Evolutionary conservation across 73 alveolate species (phyloP), one percentile per base, ranked within the genome.

Genomic region (Symbiodinium natans): DNA sequence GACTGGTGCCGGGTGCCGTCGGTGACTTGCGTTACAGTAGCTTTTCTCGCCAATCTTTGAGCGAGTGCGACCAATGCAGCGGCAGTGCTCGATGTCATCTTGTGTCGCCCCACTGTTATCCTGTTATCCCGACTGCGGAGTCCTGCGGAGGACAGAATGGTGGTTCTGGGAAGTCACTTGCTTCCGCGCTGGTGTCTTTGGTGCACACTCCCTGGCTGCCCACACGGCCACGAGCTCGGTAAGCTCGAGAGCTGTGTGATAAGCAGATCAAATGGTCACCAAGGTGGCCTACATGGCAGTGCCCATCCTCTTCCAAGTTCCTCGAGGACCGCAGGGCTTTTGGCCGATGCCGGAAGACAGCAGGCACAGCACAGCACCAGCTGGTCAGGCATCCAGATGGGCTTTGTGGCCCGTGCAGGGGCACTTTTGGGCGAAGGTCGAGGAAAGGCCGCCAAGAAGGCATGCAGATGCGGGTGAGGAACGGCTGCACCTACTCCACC

Each of bases 131-230:
- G n/a, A n/a, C n/a, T n/a, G n/a, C n/a, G n/a, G n/a, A n/a, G n/a
- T n/a, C n/a, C n/a, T n/a, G n/a, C n/a, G n/a, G 59, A 63, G 80
- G 80, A 63, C 80, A 19, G 80, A 63, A 29, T 63, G 80, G 80
- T 63, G 80, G 80, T 63, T 63, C 33, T 63, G 80, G 80, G 80
- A 63, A 63, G 80, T 63, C 80, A 63, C 80, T n/a, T 63, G 80
- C 80, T 63, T 63, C 80, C 80, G 80, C 27, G 80, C 80, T n/a
- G 80, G 80, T 9, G 80, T 63, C 80, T 63, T 63, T n/a, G 80
- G 80, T 7, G 80, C 80, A 63, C 33, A 25, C 80, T 63, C 80
- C 80, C 80, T 63, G 80, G 80, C 80, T 9, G 80, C 80, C 36
- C 80, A 63, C 80, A 63, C 80, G 36, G 80, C 23, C n/a, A n/a